Base-by-base conservation (phyloP, 371 early-diverging fungal species). In the Apophysomyces ossiformis region DNA sequence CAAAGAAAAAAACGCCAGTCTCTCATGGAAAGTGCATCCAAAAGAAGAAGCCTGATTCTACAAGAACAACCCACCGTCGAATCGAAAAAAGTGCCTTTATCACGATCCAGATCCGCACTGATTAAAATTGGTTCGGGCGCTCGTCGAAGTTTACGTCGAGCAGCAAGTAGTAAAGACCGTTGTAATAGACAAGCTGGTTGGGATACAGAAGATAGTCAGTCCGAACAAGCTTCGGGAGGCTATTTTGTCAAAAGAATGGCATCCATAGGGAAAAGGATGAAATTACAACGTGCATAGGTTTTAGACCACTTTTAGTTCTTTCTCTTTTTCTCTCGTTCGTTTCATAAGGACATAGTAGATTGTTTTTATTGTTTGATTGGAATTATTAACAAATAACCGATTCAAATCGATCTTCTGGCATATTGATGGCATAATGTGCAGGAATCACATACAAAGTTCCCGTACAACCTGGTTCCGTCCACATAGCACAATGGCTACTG, bases 191-290 rank as follows among this genome's bases (percentile, higher is more conserved):
- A 11, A 57, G 66, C 57, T 57, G 67, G n/a, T 18, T 32, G 62
- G 37, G 37, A 54, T 44, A 58, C 50, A 6, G 21, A 65, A 11
- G n/a, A 60, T 4, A 16, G 41, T 18, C 60, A 36, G 2, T 60
- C 60, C 18, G 45, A 43, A 13, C 60, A 47, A 43, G 35, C 64
- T 58, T 60, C 58, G 50, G 50, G 32, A 50, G 12, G 57, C 35
- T 56, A 56, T 32, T 80, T 80, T 73, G 77, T 80, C 6, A 75
- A 73, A 54, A 65, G 77, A 45, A 73, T 80, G 72, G 70, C 80
- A 37, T 71, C 77, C 2, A 62, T 80, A 60, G 72, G 69, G 41
- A 72, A 74, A 54, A 69, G 70, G 16, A 69, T 69, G 69, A 65
- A 65, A 32, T 37, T 69, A 50, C 69, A 69, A 61, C 61, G 69